Evolutionary conservation across 345 rosid species (phyloP).

Genomic region (Boechera stricta): DNA sequence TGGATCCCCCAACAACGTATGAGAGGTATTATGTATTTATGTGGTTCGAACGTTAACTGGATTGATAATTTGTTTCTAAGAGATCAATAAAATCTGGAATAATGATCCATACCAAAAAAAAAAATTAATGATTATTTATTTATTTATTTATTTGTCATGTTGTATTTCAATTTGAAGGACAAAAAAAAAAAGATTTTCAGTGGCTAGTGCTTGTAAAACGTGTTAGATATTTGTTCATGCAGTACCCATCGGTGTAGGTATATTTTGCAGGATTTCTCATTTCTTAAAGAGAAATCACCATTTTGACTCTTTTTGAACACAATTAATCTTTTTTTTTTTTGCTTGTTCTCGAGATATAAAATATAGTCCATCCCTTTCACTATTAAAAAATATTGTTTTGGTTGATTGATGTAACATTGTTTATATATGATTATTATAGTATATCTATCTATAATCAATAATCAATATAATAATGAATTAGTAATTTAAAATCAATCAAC

Average conservation of each 20-base stretch:
- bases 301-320: background rate
- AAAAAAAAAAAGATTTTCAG: background rate
- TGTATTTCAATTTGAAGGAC: constrained; percentile 11
- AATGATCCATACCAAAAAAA: background rate
- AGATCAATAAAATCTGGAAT: background rate
- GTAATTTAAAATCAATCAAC: background rate
- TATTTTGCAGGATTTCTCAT: background rate
- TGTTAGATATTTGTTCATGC: constrained; percentile 30
- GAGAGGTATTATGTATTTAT: background rate
- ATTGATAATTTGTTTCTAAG: background rate
- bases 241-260: background rate
- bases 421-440: background rate
- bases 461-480: background rate
- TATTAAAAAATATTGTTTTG: background rate
- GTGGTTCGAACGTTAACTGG: background rate
- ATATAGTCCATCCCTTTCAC: constrained; percentile 3
- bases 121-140: background rate
- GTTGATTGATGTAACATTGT: constrained; percentile 11
- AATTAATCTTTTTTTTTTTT: background rate
- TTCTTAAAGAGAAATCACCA: background rate
- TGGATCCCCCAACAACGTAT: background rate
- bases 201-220: constrained; percentile 29
- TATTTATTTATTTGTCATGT: background rate
- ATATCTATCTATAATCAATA: background rate
- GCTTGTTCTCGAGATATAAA: background rate